Percentiles rank a stretch among this genome's conserved stretches.
Evolutionary conservation across 352 stramenopile species (phyloP).

Genomic region (Phytophthora sansomeana): DNA sequence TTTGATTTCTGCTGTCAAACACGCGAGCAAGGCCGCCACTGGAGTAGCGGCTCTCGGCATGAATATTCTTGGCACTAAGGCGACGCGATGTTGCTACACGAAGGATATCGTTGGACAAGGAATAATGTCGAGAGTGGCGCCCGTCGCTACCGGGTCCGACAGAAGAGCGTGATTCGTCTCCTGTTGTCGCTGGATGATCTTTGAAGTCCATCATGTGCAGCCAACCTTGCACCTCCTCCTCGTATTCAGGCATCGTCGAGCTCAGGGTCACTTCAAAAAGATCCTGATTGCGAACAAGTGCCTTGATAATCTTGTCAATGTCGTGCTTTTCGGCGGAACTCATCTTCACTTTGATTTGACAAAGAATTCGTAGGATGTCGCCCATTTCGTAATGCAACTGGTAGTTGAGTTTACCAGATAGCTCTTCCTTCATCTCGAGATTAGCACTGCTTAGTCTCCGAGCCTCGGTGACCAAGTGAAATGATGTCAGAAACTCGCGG

Average conservation of each 20-base stretch:
- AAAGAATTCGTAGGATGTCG: conserved; percentile 75
- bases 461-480: conserved; percentile 62
- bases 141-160: conserved; percentile 14
- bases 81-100: conserved; percentile 47
- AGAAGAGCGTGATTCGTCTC: conserved; percentile 5
- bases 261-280: conserved; percentile 69
- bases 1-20: conserved; percentile 12
- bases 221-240: conserved; percentile 77
- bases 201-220: conserved; percentile 78
- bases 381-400: conserved; percentile 80
- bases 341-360: conserved; percentile 78
- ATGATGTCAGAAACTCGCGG: conserved; percentile 61
- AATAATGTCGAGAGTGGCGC: conserved; percentile 33
- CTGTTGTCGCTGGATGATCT: conserved; percentile 22
- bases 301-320: conserved; percentile 77
- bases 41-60: conserved; percentile 15
- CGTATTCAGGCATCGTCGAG: conserved; percentile 62
- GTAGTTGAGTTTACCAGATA: conserved; percentile 68
- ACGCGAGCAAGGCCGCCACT: conserved; percentile 35
- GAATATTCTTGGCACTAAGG: conserved; percentile 41
- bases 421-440: conserved; percentile 72
- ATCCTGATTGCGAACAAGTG: conserved; percentile 71
- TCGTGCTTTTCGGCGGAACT: conserved; percentile 47
- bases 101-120: conserved; percentile 42
- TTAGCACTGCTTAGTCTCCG: conserved; percentile 71